Base-by-base conservation (phyloP, 1,284 basidiomycete species). In the Dichomitus squalens region DNA sequence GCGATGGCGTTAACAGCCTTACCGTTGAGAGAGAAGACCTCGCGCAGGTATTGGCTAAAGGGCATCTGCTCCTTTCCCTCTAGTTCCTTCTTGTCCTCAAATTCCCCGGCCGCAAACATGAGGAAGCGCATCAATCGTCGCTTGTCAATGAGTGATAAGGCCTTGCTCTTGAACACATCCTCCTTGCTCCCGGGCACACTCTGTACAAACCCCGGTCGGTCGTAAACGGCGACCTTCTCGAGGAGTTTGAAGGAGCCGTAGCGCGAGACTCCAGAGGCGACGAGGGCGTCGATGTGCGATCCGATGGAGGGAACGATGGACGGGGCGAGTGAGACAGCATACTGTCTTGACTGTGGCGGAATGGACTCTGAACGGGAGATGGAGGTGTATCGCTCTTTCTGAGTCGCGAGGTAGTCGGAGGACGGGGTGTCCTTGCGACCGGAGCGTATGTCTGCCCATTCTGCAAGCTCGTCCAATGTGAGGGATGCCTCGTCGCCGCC, bases 121-220 rank as follows among this genome's bases (percentile, higher is more conserved):
- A 99, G 76, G 65, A 97, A 93, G 62, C 96, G 93, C 92, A 98
- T 98, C 36, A 99, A 77, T 36, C 90, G 82, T 40, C 96, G 80
- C 76, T 98, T 99, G 60, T 96, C 93, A 34, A 96, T 72, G 6
- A 98, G 79, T 3, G 81, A 81, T 12, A 98, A 82, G 4, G 79
- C 79, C 68, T 87, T 88, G 73, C 86, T 88, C 75, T 92, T 95
- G 82, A 99, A 98, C 21, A 99, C 85, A 59, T 95, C 92, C 72
- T 96, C 95, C 72, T 98, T 98, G 75, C 86, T 92, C 27, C 88
- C 87, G 0, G 96, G 96, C 0, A 98, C 96, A 46, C 76, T 79
- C 64, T 82, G 83, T 36, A 90, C 75, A 7, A 74, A 75, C 12
- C 75, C 69, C 2, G 73, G 67, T 12, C 59, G 59, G 49, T 82